A percentile compares a stretch with the other conserved stretches of the same genome.
These are phyloP conservation scores for Plasmodium relictum DNA, from an alignment of 169 alveolate genomes.

Conservation along the genomic window DNA sequence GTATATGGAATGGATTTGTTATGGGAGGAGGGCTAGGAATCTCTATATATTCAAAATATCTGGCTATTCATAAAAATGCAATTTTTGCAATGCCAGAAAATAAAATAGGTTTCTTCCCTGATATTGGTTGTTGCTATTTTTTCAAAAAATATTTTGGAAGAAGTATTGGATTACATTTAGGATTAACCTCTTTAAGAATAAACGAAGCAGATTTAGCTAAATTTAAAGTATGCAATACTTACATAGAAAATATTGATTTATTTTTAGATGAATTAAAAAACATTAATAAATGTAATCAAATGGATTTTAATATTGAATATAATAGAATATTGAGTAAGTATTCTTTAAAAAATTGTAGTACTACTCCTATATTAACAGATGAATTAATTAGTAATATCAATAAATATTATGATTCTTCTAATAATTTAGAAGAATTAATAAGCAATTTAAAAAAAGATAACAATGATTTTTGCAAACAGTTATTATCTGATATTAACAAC, in stretches of 20 bases:
- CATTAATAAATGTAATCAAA: constrained; percentile 15
- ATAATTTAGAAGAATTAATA: constrained; percentile 43
- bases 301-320: constrained; percentile 18
- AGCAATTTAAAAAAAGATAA: constrained; percentile 35
- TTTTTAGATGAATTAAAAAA: constrained; percentile 31
- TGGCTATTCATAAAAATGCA: constrained; percentile 32
- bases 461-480: constrained; percentile 23
- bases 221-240: constrained; percentile 49
- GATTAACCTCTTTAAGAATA: constrained; percentile 55
- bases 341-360: constrained; percentile 11
- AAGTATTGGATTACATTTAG: constrained; percentile 58
- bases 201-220: constrained; percentile 58
- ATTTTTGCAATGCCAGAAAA: constrained; percentile 74
- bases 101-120: constrained; percentile 75
- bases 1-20: constrained; percentile 73
- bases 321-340: constrained; percentile 15
- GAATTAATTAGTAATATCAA: constrained; percentile 39
- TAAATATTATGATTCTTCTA: constrained; percentile 28
- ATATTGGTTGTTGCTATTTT: constrained; percentile 50
- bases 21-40: constrained; percentile 77
- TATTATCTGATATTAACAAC: constrained; percentile 18
- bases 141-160: constrained; percentile 66
- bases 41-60: constrained; percentile 55
- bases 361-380: constrained; percentile 38
- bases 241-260: constrained; percentile 32